Percentiles rank a stretch among this genome's conserved stretches.
Evolutionary conservation across 1,284 basidiomycete species (phyloP).

Genomic region (Tilletia caries): DNA sequence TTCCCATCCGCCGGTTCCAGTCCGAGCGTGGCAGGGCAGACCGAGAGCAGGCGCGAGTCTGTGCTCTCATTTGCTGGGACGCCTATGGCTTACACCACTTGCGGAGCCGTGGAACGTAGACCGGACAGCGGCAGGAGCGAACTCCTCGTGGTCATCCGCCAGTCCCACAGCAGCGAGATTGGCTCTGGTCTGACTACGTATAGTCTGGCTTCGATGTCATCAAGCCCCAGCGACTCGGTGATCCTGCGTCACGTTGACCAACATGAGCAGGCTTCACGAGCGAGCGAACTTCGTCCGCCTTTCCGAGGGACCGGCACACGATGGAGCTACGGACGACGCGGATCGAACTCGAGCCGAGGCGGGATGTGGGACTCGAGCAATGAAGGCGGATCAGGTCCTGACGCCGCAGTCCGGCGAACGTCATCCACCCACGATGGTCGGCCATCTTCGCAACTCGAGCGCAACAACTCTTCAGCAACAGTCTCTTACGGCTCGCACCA

Average conservation of each 20-base stretch:
- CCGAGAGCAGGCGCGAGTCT: background rate
- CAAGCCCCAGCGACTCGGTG: background rate
- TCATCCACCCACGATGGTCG: too few relatives aligned
- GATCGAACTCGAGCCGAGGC: background rate
- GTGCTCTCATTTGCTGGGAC: background rate
- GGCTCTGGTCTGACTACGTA: background rate
- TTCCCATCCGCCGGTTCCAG: background rate
- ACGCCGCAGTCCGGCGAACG: too few relatives aligned
- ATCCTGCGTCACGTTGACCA: background rate
- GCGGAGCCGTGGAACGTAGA: background rate
- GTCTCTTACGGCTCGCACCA: background rate
- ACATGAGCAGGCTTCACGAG: background rate
- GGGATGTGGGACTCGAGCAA: background rate
- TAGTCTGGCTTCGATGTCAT: background rate
- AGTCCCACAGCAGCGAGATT: too few relatives aligned
- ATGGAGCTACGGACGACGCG: background rate
- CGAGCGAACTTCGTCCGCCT: background rate
- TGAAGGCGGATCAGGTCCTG: too few relatives aligned
- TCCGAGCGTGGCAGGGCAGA: background rate
- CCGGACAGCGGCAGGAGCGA: background rate
- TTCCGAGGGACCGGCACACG: background rate
- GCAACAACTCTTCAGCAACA: background rate
- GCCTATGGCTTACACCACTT: background rate
- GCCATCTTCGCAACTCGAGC: too few relatives aligned
- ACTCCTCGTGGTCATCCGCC: background rate